Base-by-base conservation (phyloP, 176 grass and related monocot species). In the Alopecurus myosuroides region DNA sequence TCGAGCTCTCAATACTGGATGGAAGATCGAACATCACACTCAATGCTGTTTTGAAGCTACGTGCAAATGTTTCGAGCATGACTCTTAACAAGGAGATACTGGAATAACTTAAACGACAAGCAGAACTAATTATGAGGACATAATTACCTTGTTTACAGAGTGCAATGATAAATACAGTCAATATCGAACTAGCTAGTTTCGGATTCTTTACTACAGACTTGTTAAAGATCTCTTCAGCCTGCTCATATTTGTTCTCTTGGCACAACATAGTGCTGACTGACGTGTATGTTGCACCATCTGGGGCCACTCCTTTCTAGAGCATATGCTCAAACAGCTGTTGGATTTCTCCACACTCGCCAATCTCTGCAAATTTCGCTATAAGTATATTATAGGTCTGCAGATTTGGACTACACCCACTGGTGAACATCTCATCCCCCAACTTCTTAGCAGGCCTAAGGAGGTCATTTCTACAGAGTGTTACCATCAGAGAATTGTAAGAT, bases 361-460 rank as follows among this genome's bases (percentile, higher is more conserved):
- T 90, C 74, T 91, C 91, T 35, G 80, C 83, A 77, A 98, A 92
- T 60, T 95, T 98, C 44, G 76, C 79, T 50, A 98, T 93, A 55
- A 98, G 79, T 85, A 95, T 95, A 78, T 92, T 98, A 61, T 98
- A 98, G 18, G 92, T 98, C 29, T 90, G 82, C 81, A 98, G 85
- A 93, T 95, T 95, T 84, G 91, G 89, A 76, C 40, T 61, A 85
- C 77, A 95, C 1, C 83, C 89, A 82, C 78, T 85, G 64, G 86
- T 88, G 87, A 98, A 98, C 91, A 98, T 98, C 82, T 98, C 93
- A 90, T 98, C 95, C 93, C 93, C 95, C 73, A 98, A 82, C 71
- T 98, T 98, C 83, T 93, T 98, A 50, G 95, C 93, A 0, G 93
- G 95, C 64, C 95, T 92, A 78, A 95, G 78, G 70, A 95, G 87